Percentiles rank a stretch among this genome's conserved stretches.
Conservation (phyloP, 805 yeast species). For the Saturnispora gosingensis region DNA sequence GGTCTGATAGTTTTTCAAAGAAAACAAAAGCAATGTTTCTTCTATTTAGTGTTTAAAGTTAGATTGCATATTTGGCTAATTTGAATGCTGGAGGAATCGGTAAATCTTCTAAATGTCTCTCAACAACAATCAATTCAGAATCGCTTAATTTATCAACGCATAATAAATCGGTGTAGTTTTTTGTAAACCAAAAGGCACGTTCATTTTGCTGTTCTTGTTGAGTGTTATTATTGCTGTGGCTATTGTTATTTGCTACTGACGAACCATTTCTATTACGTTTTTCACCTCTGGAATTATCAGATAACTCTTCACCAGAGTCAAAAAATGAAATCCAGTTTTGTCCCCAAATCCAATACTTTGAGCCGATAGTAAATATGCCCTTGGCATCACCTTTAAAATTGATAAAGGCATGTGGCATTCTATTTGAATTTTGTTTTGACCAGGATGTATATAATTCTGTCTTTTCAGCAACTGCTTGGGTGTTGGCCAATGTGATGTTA, state of each 20-base stretch:
- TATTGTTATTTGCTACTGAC: conserved; percentile 6
- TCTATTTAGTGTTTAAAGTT: background rate
- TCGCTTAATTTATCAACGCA: conserved; percentile 44
- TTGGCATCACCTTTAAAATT: conserved; percentile 56
- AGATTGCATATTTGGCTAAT: conserved; percentile 38
- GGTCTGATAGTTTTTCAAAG: background rate
- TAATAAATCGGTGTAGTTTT: conserved; percentile 65
- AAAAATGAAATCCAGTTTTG: conserved; percentile 71
- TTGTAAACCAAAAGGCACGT: conserved; percentile 63
- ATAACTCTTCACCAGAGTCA: conserved; percentile 34
- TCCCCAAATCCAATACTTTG: conserved; percentile 79
- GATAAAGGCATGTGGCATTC: conserved; percentile 57
- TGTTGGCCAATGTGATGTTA: conserved; percentile 23
- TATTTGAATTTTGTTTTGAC: conserved; percentile 71
- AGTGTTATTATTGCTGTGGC: conserved; percentile 3
- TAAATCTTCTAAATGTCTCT: conserved; percentile 54
- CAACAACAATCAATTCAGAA: conserved; percentile 61
- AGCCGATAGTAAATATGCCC: conserved; percentile 48
- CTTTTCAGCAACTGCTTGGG: background rate
- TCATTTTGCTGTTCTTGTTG: conserved; percentile 19
- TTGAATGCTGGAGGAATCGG: conserved; percentile 58
- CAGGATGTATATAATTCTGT: conserved; percentile 50
- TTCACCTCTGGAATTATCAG: conserved; percentile 13
- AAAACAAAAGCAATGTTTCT: conserved; percentile 19
- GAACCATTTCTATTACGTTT: conserved; percentile 28